Base-by-base conservation (phyloP, 495 filamentous ascomycete species). In the Chaetomium tenue region DNA sequence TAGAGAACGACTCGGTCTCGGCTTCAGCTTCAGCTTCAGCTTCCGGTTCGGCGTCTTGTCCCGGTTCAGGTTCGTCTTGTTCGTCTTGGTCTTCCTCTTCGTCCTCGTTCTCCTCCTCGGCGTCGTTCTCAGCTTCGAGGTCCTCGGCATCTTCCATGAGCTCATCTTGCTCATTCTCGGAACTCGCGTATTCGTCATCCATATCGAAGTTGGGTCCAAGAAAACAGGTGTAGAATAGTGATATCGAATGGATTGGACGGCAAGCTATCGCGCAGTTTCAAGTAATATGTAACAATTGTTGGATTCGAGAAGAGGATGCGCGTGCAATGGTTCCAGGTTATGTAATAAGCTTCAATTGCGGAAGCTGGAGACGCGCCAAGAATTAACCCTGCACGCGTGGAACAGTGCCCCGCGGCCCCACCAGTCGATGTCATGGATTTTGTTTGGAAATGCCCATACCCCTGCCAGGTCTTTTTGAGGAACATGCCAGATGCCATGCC, bases 91-190 rank as follows among this genome's bases (percentile, higher is more conserved):
- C 84, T 39, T 86, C 81, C 55, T 85, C 80, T 18, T 80, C 79
- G 20, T 85, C 81, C 26, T 84, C 77, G n/a, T 84, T 80, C 5
- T 82, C 75, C n/a, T 85, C 80, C 20, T 85, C 78, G 9, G 84
- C 83, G 8, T 86, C 80, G 47, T 86, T 84, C 8, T 82, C 82
- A 30, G 78, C 80, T n/a, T 88, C 78, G 20, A 83, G 84, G 6
- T 85, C 83, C 22, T 90, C 88, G 61, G 82, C 81, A 16, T 88
- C 85, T 39, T 82, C 80, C 66, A 89, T 86, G 3, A 84, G 84
- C 63, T 90, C 87, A 33, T 84, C 89, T 57, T 76, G 67, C 57
- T 90, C 87, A 39, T 84, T 88, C 47, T 89, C 87, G 8, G 81
- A 84, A 54, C 72, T 76, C n/a, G 57, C 74, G 60, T 81, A 79